phyloP scores from a whole-genome alignment of 1,139 yeast species.

The Nakaseomyces kungkrabaensis region DNA sequence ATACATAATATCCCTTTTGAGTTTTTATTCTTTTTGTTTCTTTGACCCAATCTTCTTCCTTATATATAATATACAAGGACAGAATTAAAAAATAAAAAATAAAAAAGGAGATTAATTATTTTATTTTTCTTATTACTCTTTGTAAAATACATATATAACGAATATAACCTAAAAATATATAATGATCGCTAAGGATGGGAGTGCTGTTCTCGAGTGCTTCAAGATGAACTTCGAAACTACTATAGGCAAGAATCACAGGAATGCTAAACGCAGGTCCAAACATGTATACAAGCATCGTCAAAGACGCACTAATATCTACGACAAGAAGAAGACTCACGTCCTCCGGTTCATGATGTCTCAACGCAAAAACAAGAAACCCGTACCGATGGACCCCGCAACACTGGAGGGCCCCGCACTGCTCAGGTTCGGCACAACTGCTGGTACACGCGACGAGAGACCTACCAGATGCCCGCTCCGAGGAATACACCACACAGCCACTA shows the following conservation, averaged over 20 bases:
- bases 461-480: constrained; percentile 17
- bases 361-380: constrained; percentile 3
- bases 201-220: constrained; percentile 1
- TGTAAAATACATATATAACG: neutral
- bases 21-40: neutral
- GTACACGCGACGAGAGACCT: constrained; percentile 14
- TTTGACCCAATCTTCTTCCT: neutral
- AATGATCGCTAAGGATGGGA: constrained; percentile 1
- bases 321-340: constrained; percentile 1
- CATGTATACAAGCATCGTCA: neutral
- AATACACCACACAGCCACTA: neutral
- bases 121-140: neutral
- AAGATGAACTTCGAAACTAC: neutral
- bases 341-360: neutral
- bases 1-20: neutral
- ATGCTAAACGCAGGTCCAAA: neutral
- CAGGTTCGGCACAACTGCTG: constrained; percentile 17
- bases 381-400: neutral
- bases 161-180: neutral
- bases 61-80: neutral
- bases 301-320: neutral
- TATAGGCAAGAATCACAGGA: neutral
- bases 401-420: constrained; percentile 7
- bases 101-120: neutral
- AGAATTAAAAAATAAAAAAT: neutral